Evolutionary conservation across 352 stramenopile species (phyloP).

Genomic region (Phytophthora multivora): DNA sequence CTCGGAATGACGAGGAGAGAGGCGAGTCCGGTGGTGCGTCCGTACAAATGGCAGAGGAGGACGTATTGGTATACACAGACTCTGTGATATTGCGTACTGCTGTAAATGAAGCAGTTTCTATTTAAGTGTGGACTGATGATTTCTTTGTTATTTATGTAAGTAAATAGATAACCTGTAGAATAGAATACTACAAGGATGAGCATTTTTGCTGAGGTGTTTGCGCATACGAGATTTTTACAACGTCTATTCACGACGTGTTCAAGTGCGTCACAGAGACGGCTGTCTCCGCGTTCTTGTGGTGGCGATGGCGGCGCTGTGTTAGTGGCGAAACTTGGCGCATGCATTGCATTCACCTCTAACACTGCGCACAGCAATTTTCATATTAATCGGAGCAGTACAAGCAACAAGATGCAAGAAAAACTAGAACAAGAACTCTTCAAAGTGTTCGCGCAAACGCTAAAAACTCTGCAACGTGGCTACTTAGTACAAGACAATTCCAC

Average conservation of each 20-base stretch:
- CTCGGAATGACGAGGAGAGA: conserved; percentile 21
- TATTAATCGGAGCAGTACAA: neutral
- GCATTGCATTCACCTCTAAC: too few relatives aligned
- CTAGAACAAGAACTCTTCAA: too few relatives aligned
- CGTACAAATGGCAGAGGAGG: conserved; percentile 10
- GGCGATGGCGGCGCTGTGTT: neutral
- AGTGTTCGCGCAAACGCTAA: too few relatives aligned
- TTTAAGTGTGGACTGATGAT: neutral
- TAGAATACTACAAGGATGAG: neutral
- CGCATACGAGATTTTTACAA: conserved; percentile 9
- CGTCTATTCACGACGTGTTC: conserved; percentile 7
- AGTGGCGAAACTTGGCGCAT: neutral
- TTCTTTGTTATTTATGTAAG: too few relatives aligned
- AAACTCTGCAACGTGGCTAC: too few relatives aligned
- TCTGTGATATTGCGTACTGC: neutral
- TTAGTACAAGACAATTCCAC: too few relatives aligned
- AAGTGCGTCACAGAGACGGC: neutral
- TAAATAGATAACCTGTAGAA: neutral
- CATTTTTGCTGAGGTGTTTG: conserved; percentile 5
- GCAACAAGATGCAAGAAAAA: neutral
- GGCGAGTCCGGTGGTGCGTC: conserved; percentile 25
- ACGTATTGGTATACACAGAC: neutral
- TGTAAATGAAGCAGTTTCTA: too few relatives aligned
- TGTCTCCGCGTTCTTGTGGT: conserved; percentile 7
- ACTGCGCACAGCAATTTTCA: neutral